Conservation (phyloP, 2,329 filamentous ascomycete genomes). For the Diaporthe sp. region DNA sequence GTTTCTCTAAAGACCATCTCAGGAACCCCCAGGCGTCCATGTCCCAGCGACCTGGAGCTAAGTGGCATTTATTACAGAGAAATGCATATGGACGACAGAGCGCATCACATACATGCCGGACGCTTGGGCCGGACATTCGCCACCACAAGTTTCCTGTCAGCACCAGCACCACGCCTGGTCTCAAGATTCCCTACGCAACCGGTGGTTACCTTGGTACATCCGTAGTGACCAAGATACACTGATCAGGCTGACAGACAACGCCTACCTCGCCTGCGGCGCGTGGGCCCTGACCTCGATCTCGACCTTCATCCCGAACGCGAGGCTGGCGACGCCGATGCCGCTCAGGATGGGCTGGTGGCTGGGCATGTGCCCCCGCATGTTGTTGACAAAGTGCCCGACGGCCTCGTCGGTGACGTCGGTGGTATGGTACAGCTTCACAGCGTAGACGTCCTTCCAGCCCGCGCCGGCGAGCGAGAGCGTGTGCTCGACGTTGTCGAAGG, state of each 20-base stretch:
- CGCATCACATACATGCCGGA: neutral
- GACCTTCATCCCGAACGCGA: conserved; percentile 21
- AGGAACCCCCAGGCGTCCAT: neutral
- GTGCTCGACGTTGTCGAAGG: conserved; percentile 23
- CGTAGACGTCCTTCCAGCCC: conserved; percentile 7
- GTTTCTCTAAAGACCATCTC: neutral
- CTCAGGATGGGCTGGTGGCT: conserved; percentile 8
- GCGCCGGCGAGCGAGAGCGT: conserved; percentile 1
- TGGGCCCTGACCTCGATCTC: conserved; percentile 26
- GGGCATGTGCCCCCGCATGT: conserved; percentile 5
- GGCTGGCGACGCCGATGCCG: neutral
- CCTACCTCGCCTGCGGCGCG: neutral
- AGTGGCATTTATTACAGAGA: neutral
- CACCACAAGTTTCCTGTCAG: neutral
- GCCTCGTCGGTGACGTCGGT: neutral
- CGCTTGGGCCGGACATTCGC: neutral
- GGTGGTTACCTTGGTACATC: neutral
- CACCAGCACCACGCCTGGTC: neutral
- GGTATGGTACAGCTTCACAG: conserved; percentile 23
- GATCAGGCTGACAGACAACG: neutral
- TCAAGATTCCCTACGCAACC: neutral
- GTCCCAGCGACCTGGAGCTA: neutral
- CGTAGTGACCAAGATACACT: too few relatives aligned
- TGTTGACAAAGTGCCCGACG: conserved; percentile 2
- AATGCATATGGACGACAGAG: neutral